These are phyloP conservation scores for Nidula niveotomentosa DNA, from an alignment of 1,284 basidiomycete species.

Conservation along the genomic window DNA sequence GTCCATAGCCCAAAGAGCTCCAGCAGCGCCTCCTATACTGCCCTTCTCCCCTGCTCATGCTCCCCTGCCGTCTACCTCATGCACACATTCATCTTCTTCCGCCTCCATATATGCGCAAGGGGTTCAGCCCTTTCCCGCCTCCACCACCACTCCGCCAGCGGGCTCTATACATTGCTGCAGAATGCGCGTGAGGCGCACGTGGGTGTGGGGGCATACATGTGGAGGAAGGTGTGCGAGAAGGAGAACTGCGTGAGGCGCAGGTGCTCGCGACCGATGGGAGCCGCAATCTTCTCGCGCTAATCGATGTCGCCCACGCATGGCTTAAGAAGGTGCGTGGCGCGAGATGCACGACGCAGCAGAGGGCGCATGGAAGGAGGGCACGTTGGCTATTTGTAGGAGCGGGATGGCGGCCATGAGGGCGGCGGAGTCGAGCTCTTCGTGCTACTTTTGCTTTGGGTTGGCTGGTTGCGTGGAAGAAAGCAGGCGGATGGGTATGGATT, in stretches of 20 bases:
- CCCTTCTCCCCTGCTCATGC: constrained; percentile 35
- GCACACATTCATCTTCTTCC: constrained; percentile 37
- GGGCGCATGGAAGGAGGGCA: constrained; percentile 38
- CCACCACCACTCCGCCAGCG: constrained; percentile 38
- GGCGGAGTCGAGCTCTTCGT: constrained; percentile 32
- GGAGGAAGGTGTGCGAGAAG: constrained; percentile 36
- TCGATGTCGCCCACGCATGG: constrained; percentile 29
- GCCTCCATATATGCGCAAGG: constrained; percentile 31
- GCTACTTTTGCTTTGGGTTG: background rate
- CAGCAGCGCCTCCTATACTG: constrained; percentile 39
- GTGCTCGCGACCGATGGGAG: constrained; percentile 35
- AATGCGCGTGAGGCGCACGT: constrained; percentile 21
- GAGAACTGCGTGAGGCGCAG: constrained; percentile 36
- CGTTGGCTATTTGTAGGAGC: constrained; percentile 33
- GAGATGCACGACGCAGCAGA: constrained; percentile 39
- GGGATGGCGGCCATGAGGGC: constrained; percentile 35
- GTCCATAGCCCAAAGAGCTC: constrained; percentile 13
- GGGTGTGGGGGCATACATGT: constrained; percentile 30
- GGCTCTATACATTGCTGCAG: constrained; percentile 29
- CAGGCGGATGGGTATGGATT: constrained; percentile 12
- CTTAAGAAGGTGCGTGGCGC: constrained; percentile 32
- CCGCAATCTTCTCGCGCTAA: constrained; percentile 36
- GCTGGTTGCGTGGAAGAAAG: background rate
- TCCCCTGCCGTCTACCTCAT: constrained; percentile 23
- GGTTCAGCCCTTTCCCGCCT: constrained; percentile 30